Base-by-base conservation (phyloP, 2,329 filamentous ascomycete genomes). In the Monosporascus sp. region DNA sequence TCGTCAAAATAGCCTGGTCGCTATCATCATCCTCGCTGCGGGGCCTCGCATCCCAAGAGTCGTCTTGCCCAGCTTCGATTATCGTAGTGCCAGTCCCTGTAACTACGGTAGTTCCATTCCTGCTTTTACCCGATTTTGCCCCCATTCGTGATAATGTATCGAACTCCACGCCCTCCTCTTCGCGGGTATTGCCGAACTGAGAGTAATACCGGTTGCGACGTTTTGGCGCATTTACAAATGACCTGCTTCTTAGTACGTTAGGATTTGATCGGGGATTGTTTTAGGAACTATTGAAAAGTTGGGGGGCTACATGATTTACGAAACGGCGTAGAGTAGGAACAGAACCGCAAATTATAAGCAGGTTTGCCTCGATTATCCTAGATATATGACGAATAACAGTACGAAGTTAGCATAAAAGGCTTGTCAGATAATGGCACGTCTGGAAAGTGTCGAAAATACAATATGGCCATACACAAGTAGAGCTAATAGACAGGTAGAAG, bases 271-370 rank as follows among this genome's bases (percentile, higher is more conserved):
- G 37, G 11, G 17, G 9, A 19, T 7, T 24, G 19, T 37, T 7
- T n/a, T n/a, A 24, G 9, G 24, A 8, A 5, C 46, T 37, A n/a
- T 50, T 37, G 2, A 58, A n/a, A 22, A 58, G 2, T 6, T 24
- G 16, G 3, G 63, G 64, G 9, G 61, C 58, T 5, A 62, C 52
- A 51, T 65, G 58, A 7, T 50, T 52, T 31, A 65, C 52, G 53
- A 66, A 68, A 16, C 58, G 55, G 37, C 60, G 61, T 11, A 67
- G 46, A n/a, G 64, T 66, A 5, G 65, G 60, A 8, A 67, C 51
- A 49, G 60, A 61, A 54, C 58, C 63, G 55, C 63, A 66, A 37
- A 68, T 63, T 48, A 68, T 53, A 48, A 67, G 57, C 16, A 68
- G 58, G 50, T 68, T 68, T 8, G 60, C 54, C 48, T 67, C 65